Base-by-base conservation (phyloP, 2,329 filamentous ascomycete genomes). In the Clonostachys chloroleuca region DNA sequence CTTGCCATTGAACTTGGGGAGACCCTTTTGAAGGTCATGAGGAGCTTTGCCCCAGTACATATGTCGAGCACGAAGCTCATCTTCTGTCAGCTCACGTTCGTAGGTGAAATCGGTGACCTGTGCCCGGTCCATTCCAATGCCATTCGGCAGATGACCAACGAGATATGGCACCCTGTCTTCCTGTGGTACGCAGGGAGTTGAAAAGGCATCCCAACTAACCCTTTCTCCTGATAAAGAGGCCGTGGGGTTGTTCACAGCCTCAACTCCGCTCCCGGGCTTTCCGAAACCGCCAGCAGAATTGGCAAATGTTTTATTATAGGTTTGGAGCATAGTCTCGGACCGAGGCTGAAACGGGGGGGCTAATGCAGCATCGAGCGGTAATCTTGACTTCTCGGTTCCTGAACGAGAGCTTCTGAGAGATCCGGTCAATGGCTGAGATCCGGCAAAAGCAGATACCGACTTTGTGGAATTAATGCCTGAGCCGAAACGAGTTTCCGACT, bases 1-100 rank as follows among this genome's bases (percentile, higher is more conserved):
- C 58, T 81, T 83, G 20, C 82, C 81, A 53, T 85, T 81, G 54
- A 81, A 86, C 59, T 81, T 84, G 34, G 81, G 81, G 39, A 84
- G 64, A 3, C 79, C 77, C 34, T 66, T 70, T n/a, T 39, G 36
- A 43, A 75, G 68, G 12, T 70, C 68, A 52, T 74, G 70, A 40
- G 80, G 73, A 14, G 76, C 73, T 40, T 77, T 75, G 10, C 77
- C 80, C 78, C 80, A 85, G 58, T 82, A 84, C 52, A 83, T 63
- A 51, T 77, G 73, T 41, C 81, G 75, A 51, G 82, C 78, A 46
- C 75, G 74, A 42, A 76, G 63, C 56, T 86, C 82, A 44, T 81
- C 80, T 4, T 75, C 69, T 1, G 75, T 84, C 34, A 85, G 63
- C n/a, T 75, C 68, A 45, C 81, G 74, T 34, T 64, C 64, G 54